These are phyloP conservation scores for Sphagnum contortum DNA, from an alignment of 225 moss, liverwort and hornwort species.

Conservation along the genomic window DNA sequence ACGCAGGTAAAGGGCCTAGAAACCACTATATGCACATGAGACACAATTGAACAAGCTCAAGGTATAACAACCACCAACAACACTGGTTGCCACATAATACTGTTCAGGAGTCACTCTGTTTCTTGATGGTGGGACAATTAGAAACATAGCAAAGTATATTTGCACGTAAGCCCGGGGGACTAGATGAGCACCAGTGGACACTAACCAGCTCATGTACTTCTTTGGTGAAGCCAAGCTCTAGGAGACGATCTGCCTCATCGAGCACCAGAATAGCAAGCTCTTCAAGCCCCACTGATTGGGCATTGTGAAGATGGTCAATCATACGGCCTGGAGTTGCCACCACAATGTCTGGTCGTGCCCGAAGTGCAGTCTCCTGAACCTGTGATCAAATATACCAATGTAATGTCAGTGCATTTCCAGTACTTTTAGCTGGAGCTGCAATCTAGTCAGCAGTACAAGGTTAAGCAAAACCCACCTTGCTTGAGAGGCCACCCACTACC, in stretches of 20 bases:
- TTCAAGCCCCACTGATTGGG: slow-evolving; percentile 87
- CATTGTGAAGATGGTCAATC: slow-evolving; percentile 95
- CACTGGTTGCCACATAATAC: no score
- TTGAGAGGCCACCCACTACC: slow-evolving; percentile 91
- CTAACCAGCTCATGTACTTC: slow-evolving; percentile 89
- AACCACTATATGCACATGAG: no score
- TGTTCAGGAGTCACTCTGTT: no score
- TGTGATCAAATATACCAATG: slow-evolving; percentile 14
- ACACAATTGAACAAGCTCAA: no score
- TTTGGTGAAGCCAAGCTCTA: slow-evolving; percentile 85
- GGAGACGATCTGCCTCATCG: slow-evolving; percentile 85
- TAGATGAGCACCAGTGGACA: neutral
- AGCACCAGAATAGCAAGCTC: slow-evolving; percentile 88
- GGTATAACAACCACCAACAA: no score
- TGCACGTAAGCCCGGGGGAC: no score
- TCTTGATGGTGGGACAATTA: no score
- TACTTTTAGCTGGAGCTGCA: no score
- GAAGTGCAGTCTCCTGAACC: slow-evolving; percentile 88
- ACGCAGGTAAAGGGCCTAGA: neutral
- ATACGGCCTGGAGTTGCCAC: slow-evolving; percentile 97
- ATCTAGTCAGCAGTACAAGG: neutral
- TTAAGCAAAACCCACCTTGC: slow-evolving; percentile 38
- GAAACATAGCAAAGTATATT: no score
- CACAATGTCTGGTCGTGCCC: slow-evolving; percentile 90
- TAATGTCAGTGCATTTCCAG: neutral